A percentile compares a stretch with the other conserved stretches of the same genome.
Conservation (phyloP, 768 basidiomycete genomes). For the Pleurotus platypus region DNA sequence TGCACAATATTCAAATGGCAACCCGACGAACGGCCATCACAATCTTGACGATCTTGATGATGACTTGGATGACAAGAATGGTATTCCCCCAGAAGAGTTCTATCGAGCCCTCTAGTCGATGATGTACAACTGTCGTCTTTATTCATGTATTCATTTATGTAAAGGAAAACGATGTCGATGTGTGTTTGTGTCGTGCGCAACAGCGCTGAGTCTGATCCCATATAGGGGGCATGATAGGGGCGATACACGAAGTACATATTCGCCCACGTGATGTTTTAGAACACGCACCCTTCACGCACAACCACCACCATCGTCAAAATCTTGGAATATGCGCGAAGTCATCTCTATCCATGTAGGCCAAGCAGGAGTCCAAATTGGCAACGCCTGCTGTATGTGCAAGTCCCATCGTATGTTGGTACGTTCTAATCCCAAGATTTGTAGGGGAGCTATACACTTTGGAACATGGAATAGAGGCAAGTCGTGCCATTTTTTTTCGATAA, state of each 20-base stretch:
- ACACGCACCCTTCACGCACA: conserved; percentile 4
- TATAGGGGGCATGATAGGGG: too few species aligned
- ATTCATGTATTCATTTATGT: neutral
- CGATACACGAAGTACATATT: too few species aligned
- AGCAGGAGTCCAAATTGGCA: conserved; percentile 97
- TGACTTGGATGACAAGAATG: conserved; percentile 11
- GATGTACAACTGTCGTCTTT: neutral
- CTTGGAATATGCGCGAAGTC: conserved; percentile 80
- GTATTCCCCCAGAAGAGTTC: neutral
- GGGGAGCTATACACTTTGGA: conserved; percentile 99
- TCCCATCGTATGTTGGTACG: conserved; percentile 15
- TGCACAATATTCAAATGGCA: conserved; percentile 11
- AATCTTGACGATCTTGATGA: conserved; percentile 15
- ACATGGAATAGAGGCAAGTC: conserved; percentile 88
- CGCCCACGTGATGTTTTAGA: too few species aligned
- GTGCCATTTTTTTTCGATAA: neutral
- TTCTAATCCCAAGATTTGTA: conserved; percentile 27
- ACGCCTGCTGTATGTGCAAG: conserved; percentile 89
- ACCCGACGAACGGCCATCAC: conserved; percentile 16
- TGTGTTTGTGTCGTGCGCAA: too few species aligned
- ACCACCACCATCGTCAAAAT: conserved; percentile 17
- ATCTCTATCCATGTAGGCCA: conserved; percentile 99
- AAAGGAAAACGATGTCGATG: too few species aligned
- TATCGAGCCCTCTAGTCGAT: neutral
- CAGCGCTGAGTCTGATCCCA: too few species aligned